phyloP scores from a whole-genome alignment of 208 protist species.

The Trypanosoma grayi region DNA sequence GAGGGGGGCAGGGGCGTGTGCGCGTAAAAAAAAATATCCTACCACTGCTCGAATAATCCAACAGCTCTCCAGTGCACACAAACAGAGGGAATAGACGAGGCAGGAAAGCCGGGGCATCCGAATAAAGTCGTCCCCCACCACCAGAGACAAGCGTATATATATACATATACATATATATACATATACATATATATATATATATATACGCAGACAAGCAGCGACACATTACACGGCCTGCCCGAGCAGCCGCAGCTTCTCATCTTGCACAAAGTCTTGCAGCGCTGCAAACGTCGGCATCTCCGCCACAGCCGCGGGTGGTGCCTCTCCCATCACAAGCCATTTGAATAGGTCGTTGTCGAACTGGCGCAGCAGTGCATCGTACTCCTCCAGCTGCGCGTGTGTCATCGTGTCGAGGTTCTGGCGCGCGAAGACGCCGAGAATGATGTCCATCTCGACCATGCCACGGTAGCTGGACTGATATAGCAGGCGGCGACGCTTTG shows the following conservation, averaged over 20 bases:
- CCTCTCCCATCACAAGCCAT: slow-evolving; percentile 74
- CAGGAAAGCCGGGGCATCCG: too few species aligned
- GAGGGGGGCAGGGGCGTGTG: too few species aligned
- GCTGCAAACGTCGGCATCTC: slow-evolving; percentile 39
- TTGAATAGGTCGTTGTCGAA: slow-evolving; percentile 86
- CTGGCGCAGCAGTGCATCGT: slow-evolving; percentile 80
- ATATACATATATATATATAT: too few species aligned
- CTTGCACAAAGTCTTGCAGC: slow-evolving; percentile 56
- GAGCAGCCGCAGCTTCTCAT: slow-evolving; percentile 59
- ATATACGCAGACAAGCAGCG: neutral
- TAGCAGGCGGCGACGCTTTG: slow-evolving; percentile 69
- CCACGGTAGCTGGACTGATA: slow-evolving; percentile 86
- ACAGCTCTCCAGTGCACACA: too few species aligned
- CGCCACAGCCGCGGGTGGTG: slow-evolving; percentile 46
- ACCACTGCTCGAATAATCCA: too few species aligned
- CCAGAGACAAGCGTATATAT: too few species aligned
- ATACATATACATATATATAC: too few species aligned
- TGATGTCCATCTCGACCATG: slow-evolving; percentile 91
- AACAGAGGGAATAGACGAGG: too few species aligned
- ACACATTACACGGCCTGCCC: slow-evolving; percentile 18
- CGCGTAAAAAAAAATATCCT: too few species aligned
- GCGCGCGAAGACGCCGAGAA: slow-evolving; percentile 79
- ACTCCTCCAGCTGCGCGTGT: slow-evolving; percentile 61
- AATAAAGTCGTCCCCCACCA: too few species aligned
- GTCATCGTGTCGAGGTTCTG: slow-evolving; percentile 45